Evolutionary conservation across 495 filamentous ascomycete species (phyloP).

Genomic region (Xylaria flabelliformis): DNA sequence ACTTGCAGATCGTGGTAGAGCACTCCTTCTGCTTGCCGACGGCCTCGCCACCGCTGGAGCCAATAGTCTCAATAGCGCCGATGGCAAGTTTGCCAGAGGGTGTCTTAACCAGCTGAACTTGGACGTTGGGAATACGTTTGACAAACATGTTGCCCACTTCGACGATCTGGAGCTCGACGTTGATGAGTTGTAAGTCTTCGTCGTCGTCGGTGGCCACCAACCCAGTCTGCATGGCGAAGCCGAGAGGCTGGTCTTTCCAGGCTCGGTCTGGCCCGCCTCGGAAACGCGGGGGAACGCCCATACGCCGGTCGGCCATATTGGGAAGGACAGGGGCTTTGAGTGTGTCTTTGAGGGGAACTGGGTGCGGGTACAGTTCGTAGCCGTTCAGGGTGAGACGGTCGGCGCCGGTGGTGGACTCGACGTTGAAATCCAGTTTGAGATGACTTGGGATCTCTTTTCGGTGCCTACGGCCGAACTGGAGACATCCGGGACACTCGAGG

Average conservation of each 20-base stretch:
- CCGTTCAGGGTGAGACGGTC: slow-evolving; percentile 53
- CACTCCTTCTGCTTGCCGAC: slow-evolving; percentile 49
- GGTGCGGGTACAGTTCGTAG: slow-evolving; percentile 51
- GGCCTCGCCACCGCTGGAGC: slow-evolving; percentile 31
- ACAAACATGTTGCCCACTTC: slow-evolving; percentile 55
- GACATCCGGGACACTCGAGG: slow-evolving; percentile 52
- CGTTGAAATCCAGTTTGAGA: slow-evolving; percentile 48
- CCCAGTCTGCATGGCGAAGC: slow-evolving; percentile 45
- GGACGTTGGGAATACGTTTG: slow-evolving; percentile 53
- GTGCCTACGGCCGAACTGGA: slow-evolving; percentile 36
- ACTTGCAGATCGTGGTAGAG: slow-evolving; percentile 53
- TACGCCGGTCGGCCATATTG: slow-evolving; percentile 26
- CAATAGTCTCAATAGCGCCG: slow-evolving; percentile 39
- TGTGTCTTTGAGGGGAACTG: slow-evolving; percentile 37
- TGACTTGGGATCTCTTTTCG: slow-evolving; percentile 44
- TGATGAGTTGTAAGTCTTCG: slow-evolving; percentile 47
- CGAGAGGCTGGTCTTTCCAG: slow-evolving; percentile 40
- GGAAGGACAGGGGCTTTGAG: slow-evolving; percentile 40
- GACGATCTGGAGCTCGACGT: slow-evolving; percentile 56
- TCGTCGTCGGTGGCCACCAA: slow-evolving; percentile 39
- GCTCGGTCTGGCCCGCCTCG: slow-evolving; percentile 28
- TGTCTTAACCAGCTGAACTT: slow-evolving; percentile 53
- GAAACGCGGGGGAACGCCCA: slow-evolving; percentile 30
- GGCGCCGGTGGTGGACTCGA: slow-evolving; percentile 40
- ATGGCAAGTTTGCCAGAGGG: slow-evolving; percentile 51